Conservation (phyloP, 2,329 filamentous ascomycete genomes). For the Apiospora arundinis region DNA sequence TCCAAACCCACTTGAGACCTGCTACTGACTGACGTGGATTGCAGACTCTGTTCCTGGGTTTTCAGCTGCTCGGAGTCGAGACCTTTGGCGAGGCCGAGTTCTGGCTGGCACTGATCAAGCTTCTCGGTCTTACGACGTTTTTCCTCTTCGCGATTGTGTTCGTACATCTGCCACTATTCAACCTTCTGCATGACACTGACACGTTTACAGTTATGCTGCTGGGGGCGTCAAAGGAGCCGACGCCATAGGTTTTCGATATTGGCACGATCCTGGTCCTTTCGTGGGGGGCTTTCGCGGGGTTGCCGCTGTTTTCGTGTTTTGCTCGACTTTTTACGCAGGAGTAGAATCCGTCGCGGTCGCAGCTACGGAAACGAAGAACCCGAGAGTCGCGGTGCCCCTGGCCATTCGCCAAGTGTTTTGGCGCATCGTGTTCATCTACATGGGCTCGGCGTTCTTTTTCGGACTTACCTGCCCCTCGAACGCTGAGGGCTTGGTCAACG, state of each 20-base stretch:
- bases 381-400: constrained; percentile 59
- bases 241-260: constrained; percentile 72
- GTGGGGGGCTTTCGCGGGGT: constrained; percentile 71
- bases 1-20: neutral
- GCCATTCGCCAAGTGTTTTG: constrained; percentile 67
- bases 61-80: constrained; percentile 75
- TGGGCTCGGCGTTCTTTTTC: constrained; percentile 77
- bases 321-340: constrained; percentile 74
- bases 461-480: constrained; percentile 77
- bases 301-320: constrained; percentile 71
- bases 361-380: constrained; percentile 66
- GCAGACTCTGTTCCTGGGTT: constrained; percentile 63
- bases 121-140: constrained; percentile 72
- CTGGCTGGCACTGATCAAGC: constrained; percentile 77
- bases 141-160: constrained; percentile 75
- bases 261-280: constrained; percentile 74
- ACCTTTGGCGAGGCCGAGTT: constrained; percentile 83
- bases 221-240: constrained; percentile 69
- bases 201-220: constrained; percentile 60
- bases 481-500: constrained; percentile 66
- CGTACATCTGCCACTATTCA: constrained; percentile 3
- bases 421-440: constrained; percentile 68
- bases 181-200: constrained; percentile 23
- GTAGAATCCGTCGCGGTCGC: constrained; percentile 67
- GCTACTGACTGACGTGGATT: constrained; percentile 5